These are phyloP conservation scores for Gastrodia elata DNA, from an alignment of 106 monocot genomes.

Conservation along the genomic window DNA sequence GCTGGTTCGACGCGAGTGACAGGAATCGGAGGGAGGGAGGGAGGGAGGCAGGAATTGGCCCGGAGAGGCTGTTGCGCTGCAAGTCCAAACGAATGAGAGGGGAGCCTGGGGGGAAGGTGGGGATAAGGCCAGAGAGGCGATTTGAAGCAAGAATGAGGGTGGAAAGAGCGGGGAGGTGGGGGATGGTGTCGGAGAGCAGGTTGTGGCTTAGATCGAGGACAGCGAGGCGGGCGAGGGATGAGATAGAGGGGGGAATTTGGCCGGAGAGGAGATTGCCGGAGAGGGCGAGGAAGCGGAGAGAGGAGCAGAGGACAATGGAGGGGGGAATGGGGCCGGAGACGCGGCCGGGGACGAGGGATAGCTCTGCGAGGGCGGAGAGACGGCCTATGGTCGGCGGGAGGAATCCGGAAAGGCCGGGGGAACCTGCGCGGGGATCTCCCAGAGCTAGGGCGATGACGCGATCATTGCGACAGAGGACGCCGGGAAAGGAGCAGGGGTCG, in stretches of 20 bases:
- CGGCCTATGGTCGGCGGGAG: constrained; percentile 31
- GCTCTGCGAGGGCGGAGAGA: constrained; percentile 50
- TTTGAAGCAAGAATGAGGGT: constrained; percentile 63
- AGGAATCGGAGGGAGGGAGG: constrained; percentile 35
- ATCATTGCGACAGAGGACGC: constrained; percentile 37
- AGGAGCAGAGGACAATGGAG: constrained; percentile 17
- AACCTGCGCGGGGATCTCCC: constrained; percentile 44
- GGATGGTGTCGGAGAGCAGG: constrained; percentile 31
- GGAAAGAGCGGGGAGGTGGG: constrained; percentile 22
- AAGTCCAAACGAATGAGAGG: constrained; percentile 46
- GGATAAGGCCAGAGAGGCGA: constrained; percentile 27
- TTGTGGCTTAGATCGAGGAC: constrained; percentile 51
- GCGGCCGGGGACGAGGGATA: constrained; percentile 68
- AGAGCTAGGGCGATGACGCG: constrained; percentile 53
- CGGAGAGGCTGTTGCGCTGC: constrained; percentile 40
- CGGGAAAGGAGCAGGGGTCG: constrained; percentile 61
- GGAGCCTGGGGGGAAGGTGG: constrained; percentile 9
- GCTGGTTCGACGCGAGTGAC: constrained; percentile 34
- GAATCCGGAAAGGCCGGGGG: constrained; percentile 46
- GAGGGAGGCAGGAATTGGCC: constrained; percentile 17
- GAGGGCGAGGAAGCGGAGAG: constrained; percentile 67
- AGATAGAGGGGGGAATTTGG: constrained; percentile 21
- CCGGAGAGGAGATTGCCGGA: constrained; percentile 44
- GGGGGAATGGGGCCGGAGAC: constrained; percentile 33
- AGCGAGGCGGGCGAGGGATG: constrained; percentile 22